phyloP scores from a whole-genome alignment of 73 alveolate species.

The Breviolum minutum region DNA sequence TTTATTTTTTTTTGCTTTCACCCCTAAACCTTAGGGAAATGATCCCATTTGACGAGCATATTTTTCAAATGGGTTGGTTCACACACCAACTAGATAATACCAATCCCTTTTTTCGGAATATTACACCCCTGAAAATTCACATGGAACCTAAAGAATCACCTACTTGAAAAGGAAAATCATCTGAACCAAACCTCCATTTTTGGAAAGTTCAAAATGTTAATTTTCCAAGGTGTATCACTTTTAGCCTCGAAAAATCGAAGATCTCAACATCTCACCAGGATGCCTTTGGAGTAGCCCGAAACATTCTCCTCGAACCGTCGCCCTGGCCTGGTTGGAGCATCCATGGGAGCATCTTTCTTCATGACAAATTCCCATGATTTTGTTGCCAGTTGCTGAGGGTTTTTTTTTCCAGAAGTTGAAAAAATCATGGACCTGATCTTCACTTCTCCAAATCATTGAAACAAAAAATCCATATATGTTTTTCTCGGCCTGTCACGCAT shows the following conservation, averaged over 20 bases:
- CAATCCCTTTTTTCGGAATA: too few species aligned
- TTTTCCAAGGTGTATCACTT: background rate
- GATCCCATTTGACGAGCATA: too few species aligned
- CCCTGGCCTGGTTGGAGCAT: constrained; percentile 81
- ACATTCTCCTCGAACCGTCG: constrained; percentile 98
- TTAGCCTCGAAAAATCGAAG: background rate
- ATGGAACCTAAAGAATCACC: too few species aligned
- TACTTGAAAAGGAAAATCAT: too few species aligned
- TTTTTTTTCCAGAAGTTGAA: background rate
- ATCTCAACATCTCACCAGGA: constrained; percentile 97
- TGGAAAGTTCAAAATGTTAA: too few species aligned
- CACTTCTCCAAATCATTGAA: background rate
- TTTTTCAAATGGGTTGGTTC: too few species aligned
- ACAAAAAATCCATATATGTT: too few species aligned
- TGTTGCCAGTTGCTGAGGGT: background rate
- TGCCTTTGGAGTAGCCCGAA: constrained; percentile 99
- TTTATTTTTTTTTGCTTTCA: background rate
- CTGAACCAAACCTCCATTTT: too few species aligned
- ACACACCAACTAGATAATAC: too few species aligned
- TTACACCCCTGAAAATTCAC: too few species aligned
- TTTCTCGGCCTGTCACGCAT: too few species aligned
- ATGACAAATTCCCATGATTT: too few species aligned
- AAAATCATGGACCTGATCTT: background rate
- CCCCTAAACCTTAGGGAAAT: background rate
- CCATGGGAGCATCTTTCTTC: background rate